Conservation (phyloP, 31 red algal genomes). For the Odonthalia washingtoniensis region DNA sequence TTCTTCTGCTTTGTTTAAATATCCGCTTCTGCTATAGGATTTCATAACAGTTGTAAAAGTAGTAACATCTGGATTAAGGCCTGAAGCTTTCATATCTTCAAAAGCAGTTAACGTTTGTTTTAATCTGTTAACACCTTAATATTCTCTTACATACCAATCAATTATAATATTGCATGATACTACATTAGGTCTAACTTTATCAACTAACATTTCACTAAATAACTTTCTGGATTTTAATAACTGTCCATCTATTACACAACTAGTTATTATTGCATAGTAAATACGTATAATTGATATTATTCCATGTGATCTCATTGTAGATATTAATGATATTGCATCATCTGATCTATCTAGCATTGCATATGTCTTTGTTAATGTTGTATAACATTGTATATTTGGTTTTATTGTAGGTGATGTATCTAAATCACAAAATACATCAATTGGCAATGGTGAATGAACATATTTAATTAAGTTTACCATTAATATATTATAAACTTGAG, state of each 20-base stretch:
- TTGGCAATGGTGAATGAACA: neutral
- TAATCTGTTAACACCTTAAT: neutral
- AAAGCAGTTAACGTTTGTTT: neutral
- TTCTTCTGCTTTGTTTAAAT: slow-evolving; percentile 37
- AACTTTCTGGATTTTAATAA: slow-evolving; percentile 11
- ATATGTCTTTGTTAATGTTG: slow-evolving; percentile 44
- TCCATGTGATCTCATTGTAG: neutral
- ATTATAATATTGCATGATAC: slow-evolving; percentile 58
- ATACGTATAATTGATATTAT: slow-evolving; percentile 33
- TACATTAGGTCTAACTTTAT: slow-evolving; percentile 40
- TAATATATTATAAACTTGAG: neutral
- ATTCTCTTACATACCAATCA: slow-evolving; percentile 41
- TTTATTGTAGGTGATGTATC: too few species aligned
- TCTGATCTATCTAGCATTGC: slow-evolving; percentile 10
- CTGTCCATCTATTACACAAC: slow-evolving; percentile 36
- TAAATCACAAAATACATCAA: slow-evolving; percentile 37
- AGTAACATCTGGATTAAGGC: slow-evolving; percentile 30
- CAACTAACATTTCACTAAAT: slow-evolving; percentile 47
- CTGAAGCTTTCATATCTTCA: slow-evolving; percentile 46
- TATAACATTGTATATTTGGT: slow-evolving; percentile 53
- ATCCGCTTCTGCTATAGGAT: slow-evolving; percentile 13
- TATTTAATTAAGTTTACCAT: neutral
- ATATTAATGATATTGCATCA: slow-evolving; percentile 1
- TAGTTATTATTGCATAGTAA: slow-evolving; percentile 39
- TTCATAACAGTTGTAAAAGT: slow-evolving; percentile 57